Conservation (phyloP, 441 rosid genomes). For the Jatropha multifida region DNA sequence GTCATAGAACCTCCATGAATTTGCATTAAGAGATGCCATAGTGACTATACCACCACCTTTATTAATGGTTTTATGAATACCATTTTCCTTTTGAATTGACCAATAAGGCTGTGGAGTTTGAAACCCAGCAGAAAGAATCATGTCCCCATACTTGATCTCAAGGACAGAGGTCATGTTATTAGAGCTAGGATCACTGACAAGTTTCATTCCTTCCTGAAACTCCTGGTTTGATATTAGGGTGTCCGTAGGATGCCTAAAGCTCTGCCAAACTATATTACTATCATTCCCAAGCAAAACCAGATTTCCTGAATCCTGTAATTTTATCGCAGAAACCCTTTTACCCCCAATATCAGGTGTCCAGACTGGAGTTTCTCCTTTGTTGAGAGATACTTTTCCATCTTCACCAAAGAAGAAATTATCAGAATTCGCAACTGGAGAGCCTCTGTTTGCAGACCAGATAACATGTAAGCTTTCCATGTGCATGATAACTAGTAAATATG, state of each 20-base stretch:
- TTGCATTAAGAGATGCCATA: slow-evolving; percentile 46
- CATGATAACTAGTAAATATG: slow-evolving; percentile 51
- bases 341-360: slow-evolving; percentile 61
- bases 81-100: slow-evolving; percentile 54
- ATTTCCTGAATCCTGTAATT: slow-evolving; percentile 79
- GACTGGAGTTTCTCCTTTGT: slow-evolving; percentile 42
- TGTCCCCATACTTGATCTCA: slow-evolving; percentile 69
- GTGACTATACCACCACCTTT: slow-evolving; percentile 43
- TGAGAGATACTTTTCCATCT: slow-evolving; percentile 59
- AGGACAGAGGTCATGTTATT: slow-evolving; percentile 63
- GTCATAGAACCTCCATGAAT: slow-evolving; percentile 84
- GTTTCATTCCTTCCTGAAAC: slow-evolving; percentile 71
- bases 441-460: slow-evolving; percentile 86
- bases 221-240: slow-evolving; percentile 66
- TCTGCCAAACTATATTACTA: slow-evolving; percentile 62
- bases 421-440: slow-evolving; percentile 60
- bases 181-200: slow-evolving; percentile 45
- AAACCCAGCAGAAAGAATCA: slow-evolving; percentile 65
- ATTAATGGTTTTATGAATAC: slow-evolving; percentile 39
- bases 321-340: slow-evolving; percentile 60
- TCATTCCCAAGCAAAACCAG: slow-evolving; percentile 56
- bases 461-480: slow-evolving; percentile 36
- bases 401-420: slow-evolving; percentile 52
- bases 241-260: slow-evolving; percentile 81
- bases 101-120: slow-evolving; percentile 76